Percentiles rank a stretch among this genome's conserved stretches.
phyloP scores from a whole-genome alignment of 1,284 basidiomycete genomes.

The Ganoderma resinaceum region DNA sequence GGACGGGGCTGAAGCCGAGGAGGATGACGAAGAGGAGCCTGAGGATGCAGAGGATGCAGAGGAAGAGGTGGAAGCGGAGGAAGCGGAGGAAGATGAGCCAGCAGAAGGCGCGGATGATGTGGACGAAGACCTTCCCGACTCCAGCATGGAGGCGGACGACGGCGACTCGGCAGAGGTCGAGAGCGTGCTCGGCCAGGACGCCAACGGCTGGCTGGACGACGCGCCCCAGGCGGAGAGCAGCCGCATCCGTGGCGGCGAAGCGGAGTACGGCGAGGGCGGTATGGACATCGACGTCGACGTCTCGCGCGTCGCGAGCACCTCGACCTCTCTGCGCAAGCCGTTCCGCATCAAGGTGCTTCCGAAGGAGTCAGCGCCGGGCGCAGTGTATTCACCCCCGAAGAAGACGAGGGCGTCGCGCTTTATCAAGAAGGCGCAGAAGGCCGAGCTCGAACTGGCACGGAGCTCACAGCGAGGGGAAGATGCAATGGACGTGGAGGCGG shows the following conservation, averaged over 20 bases:
- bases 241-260: constrained; percentile 13
- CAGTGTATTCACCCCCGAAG: constrained; percentile 32
- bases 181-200: constrained; percentile 17
- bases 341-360: constrained; percentile 17
- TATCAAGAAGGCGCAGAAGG: constrained; percentile 14
- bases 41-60: neutral
- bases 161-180: constrained; percentile 17
- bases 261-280: neutral
- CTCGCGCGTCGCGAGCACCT: neutral
- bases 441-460: constrained; percentile 19
- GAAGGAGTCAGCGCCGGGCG: neutral
- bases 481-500: neutral
- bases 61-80: neutral
- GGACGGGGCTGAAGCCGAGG: neutral
- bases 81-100: neutral
- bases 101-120: neutral
- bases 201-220: constrained; percentile 9
- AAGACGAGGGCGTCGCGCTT: constrained; percentile 29
- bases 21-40: constrained; percentile 2
- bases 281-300: neutral
- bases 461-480: neutral
- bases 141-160: neutral
- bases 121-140: neutral
- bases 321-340: constrained; percentile 3
- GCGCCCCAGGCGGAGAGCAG: constrained; percentile 28